Conservation (phyloP, 2,329 filamentous ascomycete species). For the Beauveria rudraprayagi region DNA sequence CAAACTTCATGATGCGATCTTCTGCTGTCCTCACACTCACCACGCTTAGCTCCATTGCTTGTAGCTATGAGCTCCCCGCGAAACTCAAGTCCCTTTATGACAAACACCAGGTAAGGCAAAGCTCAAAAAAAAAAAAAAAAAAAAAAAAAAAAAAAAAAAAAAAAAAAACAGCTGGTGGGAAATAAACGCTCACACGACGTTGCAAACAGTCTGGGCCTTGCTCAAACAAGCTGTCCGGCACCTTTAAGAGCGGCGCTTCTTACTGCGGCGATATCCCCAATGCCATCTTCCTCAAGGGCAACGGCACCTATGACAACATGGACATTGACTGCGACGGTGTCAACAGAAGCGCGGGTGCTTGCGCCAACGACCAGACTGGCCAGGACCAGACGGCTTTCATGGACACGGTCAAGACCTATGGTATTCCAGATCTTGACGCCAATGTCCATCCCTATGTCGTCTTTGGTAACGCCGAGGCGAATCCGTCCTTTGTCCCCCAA, state of each 20-base stretch:
- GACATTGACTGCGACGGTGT: slow-evolving; percentile 44
- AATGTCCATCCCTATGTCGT: slow-evolving; percentile 40
- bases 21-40: slow-evolving; percentile 10
- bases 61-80: slow-evolving; percentile 11
- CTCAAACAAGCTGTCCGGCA: neutral
- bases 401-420: slow-evolving; percentile 23
- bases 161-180: too few relatives aligned
- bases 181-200: neutral
- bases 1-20: slow-evolving; percentile 9
- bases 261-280: slow-evolving; percentile 15
- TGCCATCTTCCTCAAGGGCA: slow-evolving; percentile 35
- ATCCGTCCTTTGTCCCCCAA: slow-evolving; percentile 26
- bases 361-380: slow-evolving; percentile 24
- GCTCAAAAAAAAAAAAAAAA: too few relatives aligned
- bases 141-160: too few relatives aligned
- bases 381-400: slow-evolving; percentile 36
- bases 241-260: neutral
- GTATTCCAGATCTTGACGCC: slow-evolving; percentile 32
- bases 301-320: slow-evolving; percentile 33
- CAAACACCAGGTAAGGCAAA: slow-evolving; percentile 12
- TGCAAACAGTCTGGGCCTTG: neutral
- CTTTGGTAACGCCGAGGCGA: slow-evolving; percentile 27
- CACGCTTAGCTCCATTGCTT: slow-evolving; percentile 9
- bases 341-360: slow-evolving; percentile 29
- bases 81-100: slow-evolving; percentile 14